Evolutionary conservation across 768 basidiomycete genomes (phyloP).

Genomic region (Cyclocybe cylindracea): DNA sequence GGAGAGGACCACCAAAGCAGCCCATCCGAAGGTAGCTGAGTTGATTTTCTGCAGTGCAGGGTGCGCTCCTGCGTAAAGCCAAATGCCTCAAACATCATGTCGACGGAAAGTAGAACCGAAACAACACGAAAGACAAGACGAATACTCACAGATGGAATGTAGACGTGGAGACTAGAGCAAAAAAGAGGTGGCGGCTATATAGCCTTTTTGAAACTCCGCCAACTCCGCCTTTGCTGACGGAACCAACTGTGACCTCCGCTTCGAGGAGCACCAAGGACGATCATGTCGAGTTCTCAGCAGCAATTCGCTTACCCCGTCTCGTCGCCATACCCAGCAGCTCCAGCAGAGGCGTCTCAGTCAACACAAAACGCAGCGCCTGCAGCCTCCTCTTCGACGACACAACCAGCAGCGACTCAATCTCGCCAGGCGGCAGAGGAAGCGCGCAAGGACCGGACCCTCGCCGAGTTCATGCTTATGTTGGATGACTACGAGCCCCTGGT

Average conservation of each 20-base stretch:
- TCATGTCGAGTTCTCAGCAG: conserved; percentile 35
- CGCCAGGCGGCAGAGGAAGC: conserved; percentile 80
- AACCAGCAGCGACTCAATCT: conserved; percentile 39
- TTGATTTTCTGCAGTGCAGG: conserved; percentile 82
- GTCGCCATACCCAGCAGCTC: conserved; percentile 22
- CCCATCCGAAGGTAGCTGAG: conserved; percentile 88
- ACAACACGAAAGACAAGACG: conserved; percentile 1
- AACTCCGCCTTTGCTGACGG: conserved; percentile 23
- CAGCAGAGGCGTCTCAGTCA: conserved; percentile 12
- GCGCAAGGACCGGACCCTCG: conserved; percentile 85
- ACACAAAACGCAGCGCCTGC: conserved; percentile 10
- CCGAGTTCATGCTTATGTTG: conserved; percentile 93
- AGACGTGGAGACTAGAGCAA: conserved; percentile 7
- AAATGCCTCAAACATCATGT: conserved; percentile 93
- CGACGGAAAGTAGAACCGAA: conserved; percentile 5
- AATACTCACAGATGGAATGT: conserved; percentile 28
- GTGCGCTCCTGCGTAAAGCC: conserved; percentile 74
- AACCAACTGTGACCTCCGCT: not conserved
- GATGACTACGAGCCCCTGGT: conserved; percentile 97
- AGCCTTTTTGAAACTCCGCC: conserved; percentile 30
- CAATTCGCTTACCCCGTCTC: conserved; percentile 31
- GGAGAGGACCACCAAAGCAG: conserved; percentile 46
- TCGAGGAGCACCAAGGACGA: conserved; percentile 13
- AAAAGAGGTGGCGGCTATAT: conserved; percentile 12
- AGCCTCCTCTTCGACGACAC: conserved; percentile 30